Conservation (phyloP, 768 basidiomycete genomes). For the Boletus tomentosulus region DNA sequence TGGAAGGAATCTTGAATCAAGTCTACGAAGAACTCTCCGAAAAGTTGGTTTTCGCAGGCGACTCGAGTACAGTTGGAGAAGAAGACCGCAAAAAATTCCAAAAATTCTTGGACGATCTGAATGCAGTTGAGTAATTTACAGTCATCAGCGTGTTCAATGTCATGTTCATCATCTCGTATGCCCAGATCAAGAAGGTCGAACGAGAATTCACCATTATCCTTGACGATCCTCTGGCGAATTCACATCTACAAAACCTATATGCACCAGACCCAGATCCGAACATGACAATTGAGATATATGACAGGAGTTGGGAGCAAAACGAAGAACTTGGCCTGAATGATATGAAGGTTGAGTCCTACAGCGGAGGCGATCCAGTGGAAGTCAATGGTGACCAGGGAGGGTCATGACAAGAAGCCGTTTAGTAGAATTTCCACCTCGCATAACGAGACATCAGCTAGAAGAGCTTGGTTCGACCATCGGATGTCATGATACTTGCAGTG, state of each 20-base stretch:
- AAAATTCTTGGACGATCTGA: constrained; percentile 70
- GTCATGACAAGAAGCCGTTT: constrained; percentile 2
- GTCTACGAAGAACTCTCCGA: constrained; percentile 92
- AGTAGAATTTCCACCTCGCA: not conserved
- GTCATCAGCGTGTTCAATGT: not conserved
- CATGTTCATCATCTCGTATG: constrained; percentile 1
- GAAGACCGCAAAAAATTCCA: constrained; percentile 61
- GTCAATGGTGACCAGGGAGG: not conserved
- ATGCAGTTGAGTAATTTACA: constrained; percentile 48
- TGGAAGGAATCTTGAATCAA: constrained; percentile 93
- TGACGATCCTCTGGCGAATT: constrained; percentile 94
- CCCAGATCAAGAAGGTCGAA: constrained; percentile 71
- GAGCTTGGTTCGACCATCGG: no score
- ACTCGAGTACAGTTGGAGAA: constrained; percentile 41
- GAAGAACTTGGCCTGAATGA: constrained; percentile 93
- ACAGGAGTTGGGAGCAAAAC: constrained; percentile 85
- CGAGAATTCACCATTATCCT: constrained; percentile 87
- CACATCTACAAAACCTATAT: constrained; percentile 94
- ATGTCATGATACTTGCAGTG: no score
- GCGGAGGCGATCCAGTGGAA: constrained; percentile 9
- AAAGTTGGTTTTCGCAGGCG: constrained; percentile 77
- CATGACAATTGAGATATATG: constrained; percentile 80
- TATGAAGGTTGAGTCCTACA: constrained; percentile 65
- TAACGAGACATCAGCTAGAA: no score
- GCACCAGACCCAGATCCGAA: constrained; percentile 97